Evolutionary conservation across 2,329 filamentous ascomycete species (phyloP).

Genomic region (Seiridium unicorne): DNA sequence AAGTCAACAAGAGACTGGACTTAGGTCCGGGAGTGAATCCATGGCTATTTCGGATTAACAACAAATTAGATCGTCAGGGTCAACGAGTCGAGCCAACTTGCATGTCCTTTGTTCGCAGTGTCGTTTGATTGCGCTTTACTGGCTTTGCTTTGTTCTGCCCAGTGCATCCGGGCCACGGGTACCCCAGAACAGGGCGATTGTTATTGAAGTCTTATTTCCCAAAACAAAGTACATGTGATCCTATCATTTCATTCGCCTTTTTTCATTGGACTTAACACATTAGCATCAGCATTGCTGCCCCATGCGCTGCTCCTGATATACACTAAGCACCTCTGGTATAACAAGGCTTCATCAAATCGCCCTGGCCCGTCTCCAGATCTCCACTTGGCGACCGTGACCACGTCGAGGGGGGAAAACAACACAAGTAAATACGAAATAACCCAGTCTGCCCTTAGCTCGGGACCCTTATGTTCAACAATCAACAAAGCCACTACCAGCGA

Average conservation of each 20-base stretch:
- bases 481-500: no score
- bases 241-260: neutral
- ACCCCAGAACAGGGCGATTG: neutral
- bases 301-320: conserved; percentile 11
- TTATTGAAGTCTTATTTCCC: neutral
- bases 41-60: neutral
- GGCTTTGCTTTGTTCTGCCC: neutral
- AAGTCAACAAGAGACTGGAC: neutral
- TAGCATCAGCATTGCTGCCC: neutral
- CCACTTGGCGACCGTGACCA: conserved; percentile 14
- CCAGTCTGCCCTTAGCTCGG: no score
- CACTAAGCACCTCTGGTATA: conserved; percentile 21
- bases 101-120: neutral
- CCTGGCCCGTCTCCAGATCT: neutral
- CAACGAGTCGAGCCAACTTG: neutral
- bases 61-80: conserved; percentile 11
- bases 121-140: neutral
- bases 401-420: neutral
- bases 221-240: neutral
- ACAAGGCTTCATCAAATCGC: conserved; percentile 5
- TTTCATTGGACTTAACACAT: neutral
- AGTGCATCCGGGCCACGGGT: neutral
- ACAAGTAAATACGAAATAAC: neutral
- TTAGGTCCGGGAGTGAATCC: no score
- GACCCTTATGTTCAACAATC: no score